Evolutionary conservation across 495 filamentous ascomycete genomes (phyloP), one percentile per base, ranked within the genome.

Genomic region (Aspergillus biplanus): DNA sequence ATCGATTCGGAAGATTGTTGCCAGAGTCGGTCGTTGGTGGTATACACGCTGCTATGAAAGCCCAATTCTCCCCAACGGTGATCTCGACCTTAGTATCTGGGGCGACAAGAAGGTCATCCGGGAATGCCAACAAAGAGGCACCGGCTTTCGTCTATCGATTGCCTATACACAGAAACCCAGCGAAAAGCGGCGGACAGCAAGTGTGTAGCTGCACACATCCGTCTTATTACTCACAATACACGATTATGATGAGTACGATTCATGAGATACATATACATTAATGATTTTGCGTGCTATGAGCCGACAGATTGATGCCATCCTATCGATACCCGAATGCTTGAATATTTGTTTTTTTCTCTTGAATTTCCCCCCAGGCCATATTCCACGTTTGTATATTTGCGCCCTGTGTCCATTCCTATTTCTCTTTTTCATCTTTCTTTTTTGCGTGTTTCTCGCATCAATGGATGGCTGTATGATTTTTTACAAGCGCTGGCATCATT

Each of bases 21-120:
- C 93, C 18, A 88, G 86, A 63, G 94, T 99, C 7, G 96, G 95
- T 15, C 82, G 96, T 44, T 99, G 93, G 92, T 98, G 96, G 95
- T 97, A 97, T 74, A 89, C 85, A 5, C 84, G 89, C 55, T 97
- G 92, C 80, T 98, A 98, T 73, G 95, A 98, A 78, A 83, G 83
- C 21, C 78, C 83, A 7, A 79, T 89, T 15, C 75, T 83, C 31
- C 76, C 82, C 2, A 79, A 84, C 32, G 83, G 80, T 33, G 81
- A 82, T 56, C 71, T 73, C 62, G 73, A 75, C 27, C 66, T 74
- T 39, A 93, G 90, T 71, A 92, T 99, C 71, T 97, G 93, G 91
- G 80, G 81, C 47, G 91, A 98, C 66, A 84, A 82, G 60, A 81
- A 82, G 39, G 72, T 98, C 39, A 78, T 98, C 34, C 82, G 85